A percentile compares a stretch with the other conserved stretches of the same genome.
phyloP scores from a whole-genome alignment of 805 yeast genomes.

The Candida dajiaensis region DNA sequence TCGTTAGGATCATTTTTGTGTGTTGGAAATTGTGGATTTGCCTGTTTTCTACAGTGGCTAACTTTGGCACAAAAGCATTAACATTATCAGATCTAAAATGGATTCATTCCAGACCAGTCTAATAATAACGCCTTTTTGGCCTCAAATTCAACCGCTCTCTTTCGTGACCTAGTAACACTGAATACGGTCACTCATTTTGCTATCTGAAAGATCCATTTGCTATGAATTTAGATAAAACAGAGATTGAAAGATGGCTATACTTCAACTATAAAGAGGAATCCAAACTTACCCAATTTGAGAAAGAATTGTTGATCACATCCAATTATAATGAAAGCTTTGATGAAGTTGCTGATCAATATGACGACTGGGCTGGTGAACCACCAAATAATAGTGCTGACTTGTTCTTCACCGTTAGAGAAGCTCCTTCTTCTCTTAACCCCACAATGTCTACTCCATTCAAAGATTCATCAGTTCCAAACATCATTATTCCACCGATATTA shows the following conservation, averaged over 20 bases:
- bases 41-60: no score
- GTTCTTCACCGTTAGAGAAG: background rate
- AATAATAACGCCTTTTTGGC: background rate
- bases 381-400: background rate
- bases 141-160: background rate
- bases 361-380: background rate
- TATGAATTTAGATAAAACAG: background rate
- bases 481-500: background rate
- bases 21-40: no score
- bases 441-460: constrained; percentile 1
- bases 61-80: background rate
- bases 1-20: background rate
- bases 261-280: constrained; percentile 2
- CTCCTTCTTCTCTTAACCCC: background rate
- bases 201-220: background rate
- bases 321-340: background rate
- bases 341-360: background rate
- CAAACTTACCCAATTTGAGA: constrained; percentile 2
- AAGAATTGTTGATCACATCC: constrained; percentile 1
- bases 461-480: background rate
- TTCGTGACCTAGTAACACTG: background rate
- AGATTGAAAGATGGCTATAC: constrained; percentile 11
- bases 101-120: background rate
- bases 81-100: background rate
- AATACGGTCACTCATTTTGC: background rate